Percentiles rank a stretch among this genome's conserved stretches.
phyloP scores from a whole-genome alignment of 176 grass and related monocot species.

The Carex scoparia region DNA sequence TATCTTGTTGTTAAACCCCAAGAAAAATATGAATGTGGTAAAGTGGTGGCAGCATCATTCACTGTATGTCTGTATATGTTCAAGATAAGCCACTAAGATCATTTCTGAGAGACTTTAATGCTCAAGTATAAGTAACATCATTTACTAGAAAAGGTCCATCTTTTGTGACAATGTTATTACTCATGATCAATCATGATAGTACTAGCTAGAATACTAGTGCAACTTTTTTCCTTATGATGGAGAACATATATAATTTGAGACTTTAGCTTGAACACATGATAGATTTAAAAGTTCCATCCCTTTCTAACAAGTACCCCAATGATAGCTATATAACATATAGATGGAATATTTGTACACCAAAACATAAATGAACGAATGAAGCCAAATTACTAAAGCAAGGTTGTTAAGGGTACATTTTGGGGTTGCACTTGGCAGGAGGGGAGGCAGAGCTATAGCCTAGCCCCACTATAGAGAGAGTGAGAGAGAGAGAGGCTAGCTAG shows the following conservation, averaged over 20 bases:
- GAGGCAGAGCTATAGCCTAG: not conserved
- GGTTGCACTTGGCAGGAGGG: not conserved
- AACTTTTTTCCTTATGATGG: not conserved
- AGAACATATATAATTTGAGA: not conserved
- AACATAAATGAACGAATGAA: not conserved
- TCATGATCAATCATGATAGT: not conserved
- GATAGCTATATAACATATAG: not conserved
- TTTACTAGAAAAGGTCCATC: not conserved
- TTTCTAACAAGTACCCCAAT: slow-evolving; percentile 17
- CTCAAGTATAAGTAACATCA: not conserved
- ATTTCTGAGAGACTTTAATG: not conserved
- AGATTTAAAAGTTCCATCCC: not conserved
- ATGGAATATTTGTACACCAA: not conserved
- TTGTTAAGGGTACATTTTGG: not conserved
- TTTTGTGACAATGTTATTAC: not conserved
- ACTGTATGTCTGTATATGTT: not conserved
- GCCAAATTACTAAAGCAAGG: not conserved
- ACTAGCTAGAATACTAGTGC: not conserved
- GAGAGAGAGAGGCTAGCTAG: too few species aligned
- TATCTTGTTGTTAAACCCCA: too few species aligned
- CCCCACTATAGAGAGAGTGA: not conserved
- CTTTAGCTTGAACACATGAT: slow-evolving; percentile 9
- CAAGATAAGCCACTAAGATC: slow-evolving; percentile 10
- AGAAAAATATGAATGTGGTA: too few species aligned
- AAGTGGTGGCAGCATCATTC: too few species aligned